phyloP scores from a whole-genome alignment of 805 yeast genomes.

The Ogataea sp. region DNA sequence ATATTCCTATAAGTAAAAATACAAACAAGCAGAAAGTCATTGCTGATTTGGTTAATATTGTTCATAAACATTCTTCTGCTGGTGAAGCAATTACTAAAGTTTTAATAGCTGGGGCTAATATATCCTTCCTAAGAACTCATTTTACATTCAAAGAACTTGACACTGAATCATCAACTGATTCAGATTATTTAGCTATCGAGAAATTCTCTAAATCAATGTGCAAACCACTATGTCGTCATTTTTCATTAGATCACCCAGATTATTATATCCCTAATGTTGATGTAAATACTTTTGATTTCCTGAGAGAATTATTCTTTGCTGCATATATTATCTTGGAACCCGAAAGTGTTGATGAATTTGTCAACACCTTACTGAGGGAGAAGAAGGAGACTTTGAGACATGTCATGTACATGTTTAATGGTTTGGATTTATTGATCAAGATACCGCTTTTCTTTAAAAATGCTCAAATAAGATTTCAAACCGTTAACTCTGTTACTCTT shows the following conservation, averaged over 20 bases:
- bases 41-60: slow-evolving; percentile 13
- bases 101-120: slow-evolving; percentile 25
- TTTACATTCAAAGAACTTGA: not conserved
- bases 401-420: slow-evolving; percentile 16
- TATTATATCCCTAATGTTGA: slow-evolving; percentile 13
- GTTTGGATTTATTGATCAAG: slow-evolving; percentile 14
- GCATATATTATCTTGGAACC: slow-evolving; percentile 16
- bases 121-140: slow-evolving; percentile 2
- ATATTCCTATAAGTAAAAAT: slow-evolving; percentile 10
- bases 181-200: slow-evolving; percentile 10
- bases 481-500: not conserved
- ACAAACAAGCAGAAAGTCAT: slow-evolving; percentile 18
- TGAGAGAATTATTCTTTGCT: slow-evolving; percentile 19
- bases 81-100: slow-evolving; percentile 24
- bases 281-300: slow-evolving; percentile 9
- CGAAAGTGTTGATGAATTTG: not conserved
- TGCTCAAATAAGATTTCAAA: not conserved
- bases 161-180: slow-evolving; percentile 19
- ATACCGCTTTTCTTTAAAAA: slow-evolving; percentile 12
- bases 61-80: slow-evolving; percentile 16
- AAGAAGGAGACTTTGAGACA: slow-evolving; percentile 2
- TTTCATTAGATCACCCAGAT: slow-evolving; percentile 22
- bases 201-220: slow-evolving; percentile 19
- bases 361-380: not conserved
- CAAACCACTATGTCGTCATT: slow-evolving; percentile 15